A percentile compares a stretch with the other conserved stretches of the same genome.
These are phyloP conservation scores for Mycena sanguinolenta DNA, from an alignment of 768 basidiomycete species.

Conservation along the genomic window DNA sequence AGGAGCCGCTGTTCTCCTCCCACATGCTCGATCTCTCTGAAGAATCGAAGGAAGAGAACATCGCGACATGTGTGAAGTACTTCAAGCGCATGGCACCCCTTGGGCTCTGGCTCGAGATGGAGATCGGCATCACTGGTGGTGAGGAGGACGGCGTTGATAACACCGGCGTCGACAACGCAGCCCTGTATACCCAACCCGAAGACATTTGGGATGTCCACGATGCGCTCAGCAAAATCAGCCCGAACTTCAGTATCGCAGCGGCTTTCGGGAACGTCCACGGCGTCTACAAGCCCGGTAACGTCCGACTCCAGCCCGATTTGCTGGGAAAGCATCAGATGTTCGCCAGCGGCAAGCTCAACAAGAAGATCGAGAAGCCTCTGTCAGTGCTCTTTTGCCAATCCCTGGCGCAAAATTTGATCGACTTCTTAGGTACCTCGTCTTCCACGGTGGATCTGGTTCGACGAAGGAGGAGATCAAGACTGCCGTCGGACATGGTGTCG, in stretches of 20 bases:
- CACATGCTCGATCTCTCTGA: constrained; percentile 99
- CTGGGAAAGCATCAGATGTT: constrained; percentile 91
- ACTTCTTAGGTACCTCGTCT: constrained; percentile 87
- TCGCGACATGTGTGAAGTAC: constrained; percentile 92
- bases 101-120: constrained; percentile 99
- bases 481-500: constrained; percentile 91
- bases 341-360: constrained; percentile 76
- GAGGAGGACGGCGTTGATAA: constrained; percentile 99
- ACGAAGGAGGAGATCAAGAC: constrained; percentile 95
- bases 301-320: constrained; percentile 91
- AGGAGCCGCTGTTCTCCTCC: constrained; percentile 91
- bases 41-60: constrained; percentile 93
- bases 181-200: constrained; percentile 96
- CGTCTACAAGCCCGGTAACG: constrained; percentile 99
- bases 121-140: constrained; percentile 99
- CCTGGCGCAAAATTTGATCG: constrained; percentile 11
- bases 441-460: constrained; percentile 99
- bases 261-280: constrained; percentile 99
- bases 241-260: constrained; percentile 98
- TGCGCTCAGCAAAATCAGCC: constrained; percentile 85
- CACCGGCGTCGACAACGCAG: constrained; percentile 92
- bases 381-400: constrained; percentile 54
- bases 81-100: constrained; percentile 95
- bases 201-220: constrained; percentile 94
- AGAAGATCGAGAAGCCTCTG: constrained; percentile 82